A percentile compares a stretch with the other conserved stretches of the same genome.
Evolutionary conservation across 225 moss, liverwort and hornwort genomes (phyloP).

Genomic region (Rhytidiadelphus loreus): DNA sequence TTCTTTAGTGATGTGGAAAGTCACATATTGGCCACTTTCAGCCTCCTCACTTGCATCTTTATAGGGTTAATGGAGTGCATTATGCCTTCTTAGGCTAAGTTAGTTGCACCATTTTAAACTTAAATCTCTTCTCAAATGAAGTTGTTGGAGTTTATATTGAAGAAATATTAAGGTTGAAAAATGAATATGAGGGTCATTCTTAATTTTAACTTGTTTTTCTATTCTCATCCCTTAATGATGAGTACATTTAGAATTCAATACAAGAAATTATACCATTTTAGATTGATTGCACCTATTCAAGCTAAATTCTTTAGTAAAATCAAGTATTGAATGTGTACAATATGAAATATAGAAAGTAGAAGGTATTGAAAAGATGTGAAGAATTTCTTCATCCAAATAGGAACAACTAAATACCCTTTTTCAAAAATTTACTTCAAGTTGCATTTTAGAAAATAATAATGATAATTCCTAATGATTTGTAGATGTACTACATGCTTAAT

Average conservation of each 20-base stretch:
- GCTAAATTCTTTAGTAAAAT: too few species aligned
- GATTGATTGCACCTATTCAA: neutral
- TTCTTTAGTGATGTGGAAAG: neutral
- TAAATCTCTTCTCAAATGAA: neutral
- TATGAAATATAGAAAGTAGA: too few species aligned
- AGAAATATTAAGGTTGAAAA: neutral
- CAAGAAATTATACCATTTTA: neutral
- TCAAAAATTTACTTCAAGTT: too few species aligned
- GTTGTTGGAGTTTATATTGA: neutral
- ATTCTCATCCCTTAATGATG: accelerated
- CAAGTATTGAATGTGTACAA: too few species aligned
- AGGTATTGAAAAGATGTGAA: too few species aligned
- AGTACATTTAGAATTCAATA: neutral
- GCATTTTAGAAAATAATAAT: too few species aligned
- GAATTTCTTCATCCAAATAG: too few species aligned
- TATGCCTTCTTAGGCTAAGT: neutral
- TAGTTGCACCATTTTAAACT: neutral
- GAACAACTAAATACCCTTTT: too few species aligned
- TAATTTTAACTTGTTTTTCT: neutral
- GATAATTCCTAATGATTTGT: too few species aligned
- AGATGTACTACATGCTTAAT: too few species aligned
- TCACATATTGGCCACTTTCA: too few species aligned
- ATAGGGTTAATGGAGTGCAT: neutral
- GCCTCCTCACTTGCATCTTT: accelerated
- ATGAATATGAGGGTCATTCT: neutral